Evolutionary conservation across 495 filamentous ascomycete genomes (phyloP).

Genomic region (Xylaria cubensis): DNA sequence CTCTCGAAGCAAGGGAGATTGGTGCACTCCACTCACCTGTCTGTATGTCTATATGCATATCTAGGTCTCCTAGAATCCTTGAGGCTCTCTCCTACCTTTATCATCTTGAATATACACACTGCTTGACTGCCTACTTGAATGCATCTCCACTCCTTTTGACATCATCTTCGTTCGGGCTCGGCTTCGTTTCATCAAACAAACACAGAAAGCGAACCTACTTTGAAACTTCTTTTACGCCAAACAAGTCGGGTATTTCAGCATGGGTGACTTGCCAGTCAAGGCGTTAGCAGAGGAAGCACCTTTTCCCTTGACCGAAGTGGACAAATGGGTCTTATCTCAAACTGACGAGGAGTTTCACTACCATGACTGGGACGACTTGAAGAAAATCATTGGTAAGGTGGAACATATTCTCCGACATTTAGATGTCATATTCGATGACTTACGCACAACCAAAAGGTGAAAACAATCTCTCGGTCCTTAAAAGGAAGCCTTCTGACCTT

Average conservation of each 20-base stretch:
- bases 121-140: too few relatives aligned
- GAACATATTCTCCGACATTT: conserved; percentile 17
- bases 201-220: neutral
- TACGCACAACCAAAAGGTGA: conserved; percentile 27
- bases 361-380: conserved; percentile 74
- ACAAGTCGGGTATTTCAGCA: conserved; percentile 1
- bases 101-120: too few relatives aligned
- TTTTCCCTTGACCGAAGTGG: conserved; percentile 70
- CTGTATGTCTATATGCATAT: too few relatives aligned
- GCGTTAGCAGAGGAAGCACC: conserved; percentile 47
- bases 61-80: too few relatives aligned
- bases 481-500: conserved; percentile 83
- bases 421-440: conserved; percentile 13
- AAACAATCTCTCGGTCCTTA: conserved; percentile 78
- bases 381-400: conserved; percentile 68
- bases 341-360: conserved; percentile 72
- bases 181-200: neutral
- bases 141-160: too few relatives aligned
- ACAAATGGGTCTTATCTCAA: conserved; percentile 69
- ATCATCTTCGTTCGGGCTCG: neutral
- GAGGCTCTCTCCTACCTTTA: too few relatives aligned
- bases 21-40: too few relatives aligned
- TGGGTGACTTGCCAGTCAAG: conserved; percentile 29
- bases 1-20: too few relatives aligned
- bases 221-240: neutral